A percentile compares a stretch with the other conserved stretches of the same genome.
These are phyloP conservation scores for Skeletonema marinoi DNA, from an alignment of 108 stramenopile species.

Conservation along the genomic window DNA sequence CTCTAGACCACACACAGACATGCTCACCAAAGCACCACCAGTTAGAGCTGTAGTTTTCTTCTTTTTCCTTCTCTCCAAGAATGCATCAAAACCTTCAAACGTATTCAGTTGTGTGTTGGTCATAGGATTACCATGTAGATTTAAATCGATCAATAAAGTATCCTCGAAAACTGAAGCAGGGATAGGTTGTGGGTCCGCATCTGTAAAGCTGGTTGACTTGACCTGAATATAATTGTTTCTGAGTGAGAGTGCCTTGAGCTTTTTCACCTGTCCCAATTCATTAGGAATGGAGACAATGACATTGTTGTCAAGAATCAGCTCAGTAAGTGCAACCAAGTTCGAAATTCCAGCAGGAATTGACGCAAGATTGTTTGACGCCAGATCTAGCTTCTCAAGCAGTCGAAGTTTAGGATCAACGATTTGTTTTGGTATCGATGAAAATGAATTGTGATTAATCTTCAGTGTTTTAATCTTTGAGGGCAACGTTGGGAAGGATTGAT, in stretches of 20 bases:
- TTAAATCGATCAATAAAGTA: conserved; percentile 83
- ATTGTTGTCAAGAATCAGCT: conserved; percentile 80
- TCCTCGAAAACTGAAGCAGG: conserved; percentile 65
- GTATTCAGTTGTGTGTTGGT: conserved; percentile 75
- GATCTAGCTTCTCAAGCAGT: conserved; percentile 70
- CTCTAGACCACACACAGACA: conserved; percentile 74
- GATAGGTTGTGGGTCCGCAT: conserved; percentile 79
- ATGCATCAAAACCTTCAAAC: conserved; percentile 75
- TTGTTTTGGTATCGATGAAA: conserved; percentile 57
- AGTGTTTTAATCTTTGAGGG: conserved; percentile 69
- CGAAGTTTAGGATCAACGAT: conserved; percentile 29
- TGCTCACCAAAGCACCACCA: conserved; percentile 71
- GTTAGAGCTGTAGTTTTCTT: conserved; percentile 74
- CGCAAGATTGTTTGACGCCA: conserved; percentile 71
- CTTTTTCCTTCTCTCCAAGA: conserved; percentile 79
- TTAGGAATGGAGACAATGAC: conserved; percentile 63
- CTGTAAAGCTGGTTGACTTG: conserved; percentile 45
- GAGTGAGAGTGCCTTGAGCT: conserved; percentile 75
- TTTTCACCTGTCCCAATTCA: conserved; percentile 60
- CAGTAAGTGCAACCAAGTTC: conserved; percentile 57
- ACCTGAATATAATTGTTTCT: conserved; percentile 67
- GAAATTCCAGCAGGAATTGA: conserved; percentile 64
- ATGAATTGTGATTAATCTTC: conserved; percentile 55
- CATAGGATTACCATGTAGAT: conserved; percentile 82
- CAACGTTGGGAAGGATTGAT: conserved; percentile 39